Evolutionary conservation across 1,139 yeast genomes (phyloP).

Genomic region (Insectozyma bohioensis): DNA sequence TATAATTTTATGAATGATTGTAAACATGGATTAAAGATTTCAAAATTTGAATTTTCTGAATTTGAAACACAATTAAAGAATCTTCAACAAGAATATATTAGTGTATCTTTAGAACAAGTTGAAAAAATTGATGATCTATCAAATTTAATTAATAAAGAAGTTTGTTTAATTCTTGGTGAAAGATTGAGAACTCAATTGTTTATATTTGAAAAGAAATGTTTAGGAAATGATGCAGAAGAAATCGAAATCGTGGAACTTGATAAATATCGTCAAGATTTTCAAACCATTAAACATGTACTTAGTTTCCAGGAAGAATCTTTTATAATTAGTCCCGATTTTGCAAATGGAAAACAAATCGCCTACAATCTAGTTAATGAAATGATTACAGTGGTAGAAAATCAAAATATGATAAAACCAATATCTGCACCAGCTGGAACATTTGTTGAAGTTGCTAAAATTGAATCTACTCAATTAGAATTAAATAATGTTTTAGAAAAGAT

Average conservation of each 20-base stretch:
- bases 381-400: conserved; percentile 17
- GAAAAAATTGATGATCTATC: conserved; percentile 38
- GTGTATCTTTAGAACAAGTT: conserved; percentile 42
- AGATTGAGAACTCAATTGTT: conserved; percentile 16
- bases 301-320: conserved; percentile 45
- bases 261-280: conserved; percentile 9
- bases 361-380: conserved; percentile 14
- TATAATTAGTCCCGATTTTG: conserved; percentile 31
- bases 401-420: conserved; percentile 9
- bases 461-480: conserved; percentile 2
- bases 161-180: conserved; percentile 31
- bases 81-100: conserved; percentile 45
- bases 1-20: conserved; percentile 19
- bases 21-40: conserved; percentile 25
- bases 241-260: conserved; percentile 11
- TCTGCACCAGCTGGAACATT: conserved; percentile 4
- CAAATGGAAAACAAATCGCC: conserved; percentile 18
- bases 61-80: conserved; percentile 21
- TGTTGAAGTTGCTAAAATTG: conserved; percentile 1
- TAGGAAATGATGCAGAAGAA: conserved; percentile 4
- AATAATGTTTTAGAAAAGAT: conserved; percentile 17
- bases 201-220: conserved; percentile 7
- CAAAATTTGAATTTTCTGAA: conserved; percentile 24
- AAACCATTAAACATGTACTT: conserved; percentile 31
- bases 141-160: conserved; percentile 36